Percentiles rank a stretch among this genome's conserved stretches.
These are phyloP conservation scores for Aspergillus kassunensis DNA, from an alignment of 495 filamentous ascomycete genomes.

Conservation along the genomic window DNA sequence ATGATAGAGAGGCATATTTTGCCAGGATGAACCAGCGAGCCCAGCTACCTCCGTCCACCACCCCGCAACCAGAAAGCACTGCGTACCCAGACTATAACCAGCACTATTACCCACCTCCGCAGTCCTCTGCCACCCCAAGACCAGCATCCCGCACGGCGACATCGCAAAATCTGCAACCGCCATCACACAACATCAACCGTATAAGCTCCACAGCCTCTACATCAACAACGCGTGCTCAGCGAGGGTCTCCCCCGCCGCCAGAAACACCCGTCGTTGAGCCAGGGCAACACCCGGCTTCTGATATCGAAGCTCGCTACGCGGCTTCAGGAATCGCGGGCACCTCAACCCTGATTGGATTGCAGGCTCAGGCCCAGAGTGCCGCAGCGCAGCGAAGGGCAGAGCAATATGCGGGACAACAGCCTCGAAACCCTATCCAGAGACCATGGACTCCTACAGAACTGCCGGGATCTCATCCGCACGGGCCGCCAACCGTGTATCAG, in stretches of 20 bases:
- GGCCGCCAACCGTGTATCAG: constrained; percentile 90
- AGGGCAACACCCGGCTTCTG: constrained; percentile 62
- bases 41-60: constrained; percentile 10
- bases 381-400: constrained; percentile 71
- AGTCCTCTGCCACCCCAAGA: constrained; percentile 30
- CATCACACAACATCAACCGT: constrained; percentile 62
- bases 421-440: constrained; percentile 50
- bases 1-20: constrained; percentile 69
- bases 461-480: constrained; percentile 83
- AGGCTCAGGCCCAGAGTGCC: constrained; percentile 80
- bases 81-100: constrained; percentile 57
- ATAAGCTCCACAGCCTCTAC: constrained; percentile 85
- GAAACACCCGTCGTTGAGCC: constrained; percentile 87
- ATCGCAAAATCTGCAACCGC: constrained; percentile 34
- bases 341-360: constrained; percentile 71
- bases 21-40: constrained; percentile 29
- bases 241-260: constrained; percentile 91
- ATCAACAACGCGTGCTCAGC: constrained; percentile 85
- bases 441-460: constrained; percentile 97
- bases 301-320: constrained; percentile 86
- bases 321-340: constrained; percentile 84
- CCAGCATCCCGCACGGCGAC: constrained; percentile 18
- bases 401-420: constrained; percentile 61
- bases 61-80: constrained; percentile 23
- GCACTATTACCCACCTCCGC: constrained; percentile 63